Evolutionary conservation across 108 stramenopile species (phyloP), one percentile per base, ranked within the genome.

Genomic region (Schizochytrium sp.): DNA sequence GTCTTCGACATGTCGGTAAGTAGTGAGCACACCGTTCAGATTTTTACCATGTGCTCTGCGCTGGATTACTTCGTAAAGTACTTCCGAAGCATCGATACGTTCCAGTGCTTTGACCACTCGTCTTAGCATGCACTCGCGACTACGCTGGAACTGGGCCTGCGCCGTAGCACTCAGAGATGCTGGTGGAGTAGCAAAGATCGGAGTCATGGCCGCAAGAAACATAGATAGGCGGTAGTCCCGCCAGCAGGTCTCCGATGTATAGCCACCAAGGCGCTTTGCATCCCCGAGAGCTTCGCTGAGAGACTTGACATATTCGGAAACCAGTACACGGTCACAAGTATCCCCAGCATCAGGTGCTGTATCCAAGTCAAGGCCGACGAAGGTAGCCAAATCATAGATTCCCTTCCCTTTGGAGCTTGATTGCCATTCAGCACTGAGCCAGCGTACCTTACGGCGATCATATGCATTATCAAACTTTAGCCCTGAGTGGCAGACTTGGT

Each of bases 381-480:
- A 83, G 53, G 5, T 40, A 0, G 76, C 76, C 28, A 83, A 40
- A 28, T 83, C 76, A 53, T 47, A 2, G 12, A 50, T 2, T 1
- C 76, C 76, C 10, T 55, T 55, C 50, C 76, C 76, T 42, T 83
- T 83, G 76, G 17, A 83, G 2, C 47, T 55, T 10, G 76, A 15
- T 53, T 83, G 50, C 76, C 76, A 83, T 13, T 83, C 47, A 10
- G 55, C 47, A 40, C 76, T 83, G 76, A 83, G 53, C 76, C 76
- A 83, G 47, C 50, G 76, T 5, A 83, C 5, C 8, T 10, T 28
- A n/a, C n/a, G 76, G 53, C 76, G 76, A 83, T 83, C 76, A 13
- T 47, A 1, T n/a, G 2, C 53, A 10, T 83, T 53, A 53, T 83
- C 76, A 40, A 83, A 83, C 15, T 49, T 10, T n/a, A 1, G 53